Percentiles rank a stretch among this genome's conserved stretches.
phyloP scores from a whole-genome alignment of 768 basidiomycete genomes.

The Amanita jacksonii region DNA sequence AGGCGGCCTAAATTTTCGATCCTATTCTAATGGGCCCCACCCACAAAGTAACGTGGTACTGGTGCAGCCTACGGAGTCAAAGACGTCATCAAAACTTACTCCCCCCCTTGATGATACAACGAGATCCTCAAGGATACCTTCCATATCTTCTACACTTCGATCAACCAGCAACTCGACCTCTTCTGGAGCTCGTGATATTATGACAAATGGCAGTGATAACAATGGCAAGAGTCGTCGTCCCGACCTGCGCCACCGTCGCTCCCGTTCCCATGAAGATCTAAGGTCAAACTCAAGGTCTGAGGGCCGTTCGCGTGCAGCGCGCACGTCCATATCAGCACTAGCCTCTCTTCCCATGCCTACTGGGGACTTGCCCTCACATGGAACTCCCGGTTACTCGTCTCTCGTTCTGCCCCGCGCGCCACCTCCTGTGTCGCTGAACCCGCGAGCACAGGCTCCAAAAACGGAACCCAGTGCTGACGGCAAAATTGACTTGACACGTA shows the following conservation, averaged over 20 bases:
- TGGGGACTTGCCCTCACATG: constrained; percentile 37
- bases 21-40: constrained; percentile 2
- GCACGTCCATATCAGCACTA: constrained; percentile 5
- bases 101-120: constrained; percentile 1
- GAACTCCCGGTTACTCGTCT: constrained; percentile 47
- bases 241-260: constrained; percentile 8
- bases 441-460: neutral
- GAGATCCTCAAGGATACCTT: neutral
- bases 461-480: constrained; percentile 27
- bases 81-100: constrained; percentile 1
- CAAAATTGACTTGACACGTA: constrained; percentile 61
- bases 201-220: constrained; percentile 4
- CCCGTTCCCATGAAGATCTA: constrained; percentile 14
- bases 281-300: constrained; percentile 7
- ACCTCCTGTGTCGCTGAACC: constrained; percentile 18
- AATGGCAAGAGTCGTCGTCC: neutral
- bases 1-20: neutral
- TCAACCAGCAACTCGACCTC: constrained; percentile 4
- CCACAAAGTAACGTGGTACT: constrained; percentile 6
- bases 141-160: neutral
- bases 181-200: constrained; percentile 7
- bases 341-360: constrained; percentile 13
- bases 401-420: constrained; percentile 46
- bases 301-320: neutral
- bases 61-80: neutral